These are phyloP conservation scores for Colletotrichum kahawae DNA, from an alignment of 2,329 filamentous ascomycete species.

Conservation along the genomic window DNA sequence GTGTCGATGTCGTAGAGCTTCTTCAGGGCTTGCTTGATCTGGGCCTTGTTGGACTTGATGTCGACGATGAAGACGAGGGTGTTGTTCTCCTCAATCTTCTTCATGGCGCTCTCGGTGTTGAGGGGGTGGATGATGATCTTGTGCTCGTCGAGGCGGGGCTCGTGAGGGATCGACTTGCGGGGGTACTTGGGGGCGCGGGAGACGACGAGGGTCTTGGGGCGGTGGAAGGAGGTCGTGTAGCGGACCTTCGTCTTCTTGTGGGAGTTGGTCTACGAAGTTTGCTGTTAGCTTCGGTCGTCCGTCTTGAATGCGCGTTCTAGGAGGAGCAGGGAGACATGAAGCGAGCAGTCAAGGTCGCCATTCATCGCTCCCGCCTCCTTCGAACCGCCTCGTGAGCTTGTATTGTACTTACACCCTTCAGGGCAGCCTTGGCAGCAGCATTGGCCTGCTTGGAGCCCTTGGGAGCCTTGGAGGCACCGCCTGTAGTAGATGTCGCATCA, in stretches of 20 bases:
- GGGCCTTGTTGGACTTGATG: conserved; percentile 98
- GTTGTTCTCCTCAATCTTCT: conserved; percentile 99
- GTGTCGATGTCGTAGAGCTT: conserved; percentile 99
- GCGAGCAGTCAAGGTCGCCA: not conserved
- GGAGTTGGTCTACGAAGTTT: conserved; percentile 48
- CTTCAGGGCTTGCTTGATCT: conserved; percentile 98
- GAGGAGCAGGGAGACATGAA: not conserved
- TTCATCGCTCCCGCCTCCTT: not conserved
- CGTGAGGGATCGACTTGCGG: conserved; percentile 90
- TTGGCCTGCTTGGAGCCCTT: conserved; percentile 85
- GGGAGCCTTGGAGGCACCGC: conserved; percentile 56
- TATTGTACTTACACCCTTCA: conserved; percentile 84
- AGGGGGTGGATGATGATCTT: conserved; percentile 98
- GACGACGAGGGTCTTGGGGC: conserved; percentile 93
- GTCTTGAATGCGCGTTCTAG: not conserved
- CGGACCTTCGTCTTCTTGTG: conserved; percentile 95
- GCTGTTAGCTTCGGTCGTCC: not conserved
- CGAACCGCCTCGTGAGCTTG: conserved; percentile 1
- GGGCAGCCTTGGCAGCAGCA: conserved; percentile 92
- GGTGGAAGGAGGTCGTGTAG: conserved; percentile 93
- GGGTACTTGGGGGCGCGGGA: conserved; percentile 94
- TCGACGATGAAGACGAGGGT: conserved; percentile 98
- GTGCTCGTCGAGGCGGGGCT: conserved; percentile 92
- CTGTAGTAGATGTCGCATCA: conserved; percentile 66
- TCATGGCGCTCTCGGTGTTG: conserved; percentile 99